phyloP scores from a whole-genome alignment of 1,139 yeast species.

The Suhomyces panamericanus region DNA sequence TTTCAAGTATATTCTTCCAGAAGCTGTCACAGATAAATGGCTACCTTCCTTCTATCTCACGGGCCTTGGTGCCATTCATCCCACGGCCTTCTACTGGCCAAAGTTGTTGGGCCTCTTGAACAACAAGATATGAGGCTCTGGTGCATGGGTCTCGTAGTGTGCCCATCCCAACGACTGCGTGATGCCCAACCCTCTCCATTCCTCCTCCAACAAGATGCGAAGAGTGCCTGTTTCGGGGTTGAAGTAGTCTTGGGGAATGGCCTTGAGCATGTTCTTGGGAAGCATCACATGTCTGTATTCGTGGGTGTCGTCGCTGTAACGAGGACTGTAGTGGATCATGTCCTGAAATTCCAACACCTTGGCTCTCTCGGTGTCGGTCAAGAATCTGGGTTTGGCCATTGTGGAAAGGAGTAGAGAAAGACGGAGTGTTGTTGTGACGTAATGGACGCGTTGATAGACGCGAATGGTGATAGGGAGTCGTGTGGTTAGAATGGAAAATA shows the following conservation, averaged over 20 bases:
- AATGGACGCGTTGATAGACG: slow-evolving; percentile 2
- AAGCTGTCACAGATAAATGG: too few relatives aligned
- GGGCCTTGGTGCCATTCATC: not conserved
- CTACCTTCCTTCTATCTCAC: too few relatives aligned
- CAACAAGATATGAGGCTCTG: slow-evolving; percentile 94
- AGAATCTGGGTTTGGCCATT: slow-evolving; percentile 59
- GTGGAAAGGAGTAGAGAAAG: not conserved
- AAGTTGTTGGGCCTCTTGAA: slow-evolving; percentile 68
- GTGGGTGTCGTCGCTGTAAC: slow-evolving; percentile 85
- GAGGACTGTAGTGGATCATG: slow-evolving; percentile 89
- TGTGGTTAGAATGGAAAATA: too few relatives aligned
- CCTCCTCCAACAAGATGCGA: slow-evolving; percentile 88
- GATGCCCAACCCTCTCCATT: slow-evolving; percentile 98
- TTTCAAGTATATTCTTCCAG: too few relatives aligned
- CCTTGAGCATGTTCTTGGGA: slow-evolving; percentile 94
- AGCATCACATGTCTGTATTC: slow-evolving; percentile 93
- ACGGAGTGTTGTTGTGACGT: not conserved
- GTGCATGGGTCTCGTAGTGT: slow-evolving; percentile 97
- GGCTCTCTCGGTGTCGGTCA: slow-evolving; percentile 81
- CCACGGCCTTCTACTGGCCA: slow-evolving; percentile 17
- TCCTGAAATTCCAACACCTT: slow-evolving; percentile 90
- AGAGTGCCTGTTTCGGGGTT: slow-evolving; percentile 93
- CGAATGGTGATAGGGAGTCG: not conserved
- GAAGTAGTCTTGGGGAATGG: slow-evolving; percentile 94
- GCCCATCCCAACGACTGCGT: slow-evolving; percentile 98